Conservation (phyloP, 2,329 filamentous ascomycete species). For the Alternaria sp. region DNA sequence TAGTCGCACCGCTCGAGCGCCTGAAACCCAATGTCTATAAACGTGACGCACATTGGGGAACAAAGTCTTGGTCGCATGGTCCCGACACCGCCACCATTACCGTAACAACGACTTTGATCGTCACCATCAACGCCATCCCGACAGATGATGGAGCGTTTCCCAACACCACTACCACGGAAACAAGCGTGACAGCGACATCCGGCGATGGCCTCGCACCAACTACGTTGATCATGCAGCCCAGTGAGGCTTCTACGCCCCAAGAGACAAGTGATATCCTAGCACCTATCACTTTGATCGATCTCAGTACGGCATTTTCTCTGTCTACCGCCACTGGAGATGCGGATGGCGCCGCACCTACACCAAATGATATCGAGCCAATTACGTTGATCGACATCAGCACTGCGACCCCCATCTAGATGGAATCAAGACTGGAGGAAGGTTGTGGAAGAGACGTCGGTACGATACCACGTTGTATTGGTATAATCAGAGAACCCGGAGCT, state of each 20-base stretch:
- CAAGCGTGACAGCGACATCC: not conserved
- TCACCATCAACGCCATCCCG: slow-evolving; percentile 1
- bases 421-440: rapidly evolving
- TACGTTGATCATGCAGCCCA: slow-evolving; percentile 3
- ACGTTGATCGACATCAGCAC: slow-evolving; percentile 10
- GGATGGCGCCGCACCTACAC: not conserved
- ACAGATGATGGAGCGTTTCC: not conserved
- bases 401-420: not conserved
- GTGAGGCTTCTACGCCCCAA: not conserved
- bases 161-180: not conserved
- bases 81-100: not conserved
- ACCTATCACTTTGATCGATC: slow-evolving; percentile 9
- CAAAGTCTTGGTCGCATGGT: not conserved
- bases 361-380: slow-evolving; percentile 9
- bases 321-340: not conserved
- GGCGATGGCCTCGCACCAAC: slow-evolving; percentile 1
- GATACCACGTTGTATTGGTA: not conserved
- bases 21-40: not conserved
- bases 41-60: not conserved
- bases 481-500: not conserved
- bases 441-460: too few species aligned
- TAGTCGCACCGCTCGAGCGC: not conserved
- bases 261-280: not conserved
- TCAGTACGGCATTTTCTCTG: not conserved
- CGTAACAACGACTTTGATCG: not conserved